Conservation (phyloP, 2,329 filamentous ascomycete genomes). For the Aureobasidium sp. region DNA sequence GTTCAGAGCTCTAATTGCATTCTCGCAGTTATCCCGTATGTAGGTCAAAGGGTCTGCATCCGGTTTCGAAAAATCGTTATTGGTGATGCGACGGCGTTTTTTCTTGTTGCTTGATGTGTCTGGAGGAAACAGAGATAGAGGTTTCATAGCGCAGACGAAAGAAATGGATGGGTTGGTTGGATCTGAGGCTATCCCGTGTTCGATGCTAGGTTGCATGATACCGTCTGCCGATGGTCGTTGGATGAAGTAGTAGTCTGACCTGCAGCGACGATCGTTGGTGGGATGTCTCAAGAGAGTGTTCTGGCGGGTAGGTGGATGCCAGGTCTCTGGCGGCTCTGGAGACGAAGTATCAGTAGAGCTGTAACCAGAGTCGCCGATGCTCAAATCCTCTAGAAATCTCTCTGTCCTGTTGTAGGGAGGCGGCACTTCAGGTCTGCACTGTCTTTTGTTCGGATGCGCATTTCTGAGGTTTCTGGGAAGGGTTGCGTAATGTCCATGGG, state of each 20-base stretch:
- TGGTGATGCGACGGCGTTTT: conserved; percentile 9
- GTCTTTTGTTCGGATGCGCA: not conserved
- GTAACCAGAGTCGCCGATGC: not conserved
- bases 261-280: not conserved
- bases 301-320: not conserved
- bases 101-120: not conserved
- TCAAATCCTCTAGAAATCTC: not conserved
- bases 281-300: not conserved
- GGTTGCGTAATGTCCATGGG: not conserved
- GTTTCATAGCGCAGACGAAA: not conserved
- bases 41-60: not conserved
- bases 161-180: not conserved
- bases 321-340: not conserved
- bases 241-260: conserved; percentile 2
- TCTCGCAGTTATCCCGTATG: conserved; percentile 6
- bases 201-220: not conserved
- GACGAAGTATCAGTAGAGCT: not conserved
- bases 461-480: not conserved
- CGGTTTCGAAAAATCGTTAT: not conserved
- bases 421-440: not conserved
- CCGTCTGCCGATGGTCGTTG: not conserved
- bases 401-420: not conserved
- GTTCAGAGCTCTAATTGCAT: not conserved
- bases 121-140: not conserved
- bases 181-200: not conserved